Percentiles rank a stretch among this genome's conserved stretches.
Conservation (phyloP, 345 rosid genomes). For the Brassica carinata region DNA sequence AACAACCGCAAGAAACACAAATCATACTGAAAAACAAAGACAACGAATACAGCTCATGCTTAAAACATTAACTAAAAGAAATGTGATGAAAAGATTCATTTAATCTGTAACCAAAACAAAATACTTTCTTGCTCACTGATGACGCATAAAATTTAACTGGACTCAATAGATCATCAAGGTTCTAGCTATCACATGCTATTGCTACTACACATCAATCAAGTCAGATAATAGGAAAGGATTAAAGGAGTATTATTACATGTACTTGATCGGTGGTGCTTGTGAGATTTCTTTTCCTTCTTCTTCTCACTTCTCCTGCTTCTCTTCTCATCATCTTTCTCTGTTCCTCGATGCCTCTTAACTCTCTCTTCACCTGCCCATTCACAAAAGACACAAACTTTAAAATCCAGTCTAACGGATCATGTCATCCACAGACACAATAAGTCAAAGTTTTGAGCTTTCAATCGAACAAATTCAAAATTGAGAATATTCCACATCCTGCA, state of each 20-base stretch:
- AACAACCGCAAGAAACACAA: not conserved
- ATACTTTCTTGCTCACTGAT: no score
- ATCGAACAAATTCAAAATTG: not conserved
- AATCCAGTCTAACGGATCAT: not conserved
- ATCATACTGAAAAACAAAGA: not conserved
- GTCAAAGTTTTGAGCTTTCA: not conserved
- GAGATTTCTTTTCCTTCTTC: conserved; percentile 47
- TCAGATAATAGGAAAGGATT: not conserved
- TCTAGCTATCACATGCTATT: not conserved
- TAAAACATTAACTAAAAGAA: not conserved
- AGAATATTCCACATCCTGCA: not conserved
- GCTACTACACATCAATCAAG: not conserved
- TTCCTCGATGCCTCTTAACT: conserved; percentile 55
- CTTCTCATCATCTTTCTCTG: conserved; percentile 49
- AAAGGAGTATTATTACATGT: conserved; percentile 44
- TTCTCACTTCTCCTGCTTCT: conserved; percentile 50
- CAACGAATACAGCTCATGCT: not conserved
- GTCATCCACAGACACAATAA: not conserved
- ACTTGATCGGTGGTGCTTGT: conserved; percentile 35
- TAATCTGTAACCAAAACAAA: not conserved
- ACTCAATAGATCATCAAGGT: no score
- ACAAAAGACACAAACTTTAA: not conserved
- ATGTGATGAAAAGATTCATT: not conserved
- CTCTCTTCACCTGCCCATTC: conserved; percentile 54
- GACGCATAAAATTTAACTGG: no score